Evolutionary conservation across 208 protist genomes (phyloP).

Genomic region (Acanthamoeba healyi): DNA sequence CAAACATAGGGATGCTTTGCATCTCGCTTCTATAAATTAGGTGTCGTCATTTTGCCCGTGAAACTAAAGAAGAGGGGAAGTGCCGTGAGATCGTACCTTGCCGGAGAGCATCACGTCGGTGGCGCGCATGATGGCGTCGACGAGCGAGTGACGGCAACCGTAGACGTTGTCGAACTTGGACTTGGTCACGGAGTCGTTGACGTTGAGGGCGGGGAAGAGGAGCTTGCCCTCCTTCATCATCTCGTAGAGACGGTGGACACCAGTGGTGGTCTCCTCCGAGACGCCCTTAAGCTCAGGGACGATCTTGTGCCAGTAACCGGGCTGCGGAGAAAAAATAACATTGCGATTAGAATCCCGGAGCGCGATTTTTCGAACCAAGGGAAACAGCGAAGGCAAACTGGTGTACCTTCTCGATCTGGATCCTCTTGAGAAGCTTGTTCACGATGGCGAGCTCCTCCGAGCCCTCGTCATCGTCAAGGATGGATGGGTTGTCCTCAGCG

Average conservation of each 20-base stretch:
- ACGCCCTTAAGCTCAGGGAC: slow-evolving; percentile 96
- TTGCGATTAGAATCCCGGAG: neutral
- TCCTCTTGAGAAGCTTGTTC: slow-evolving; percentile 83
- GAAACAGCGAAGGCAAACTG: neutral
- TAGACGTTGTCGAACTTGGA: slow-evolving; percentile 99
- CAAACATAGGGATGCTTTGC: slow-evolving; percentile 24
- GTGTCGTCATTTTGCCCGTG: slow-evolving; percentile 1
- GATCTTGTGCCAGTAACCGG: slow-evolving; percentile 90
- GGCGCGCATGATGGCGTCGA: slow-evolving; percentile 99
- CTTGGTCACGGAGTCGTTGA: slow-evolving; percentile 99
- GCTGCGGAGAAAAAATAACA: neutral
- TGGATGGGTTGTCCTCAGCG: slow-evolving; percentile 83
- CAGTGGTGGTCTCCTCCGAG: slow-evolving; percentile 99
- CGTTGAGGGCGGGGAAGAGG: slow-evolving; percentile 99
- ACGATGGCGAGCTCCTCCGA: slow-evolving; percentile 91
- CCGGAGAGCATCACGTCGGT: slow-evolving; percentile 99
- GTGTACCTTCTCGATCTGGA: slow-evolving; percentile 82
- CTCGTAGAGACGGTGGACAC: slow-evolving; percentile 99
- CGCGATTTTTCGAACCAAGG: too few relatives aligned
- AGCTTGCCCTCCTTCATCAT: slow-evolving; percentile 95
- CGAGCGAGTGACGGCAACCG: slow-evolving; percentile 98
- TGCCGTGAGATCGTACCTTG: slow-evolving; percentile 94
- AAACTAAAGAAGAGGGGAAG: neutral
- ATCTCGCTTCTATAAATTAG: neutral
- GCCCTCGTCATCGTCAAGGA: slow-evolving; percentile 90